These are phyloP conservation scores for Podaxis pistillaris DNA, from an alignment of 768 basidiomycete genomes.

Conservation along the genomic window DNA sequence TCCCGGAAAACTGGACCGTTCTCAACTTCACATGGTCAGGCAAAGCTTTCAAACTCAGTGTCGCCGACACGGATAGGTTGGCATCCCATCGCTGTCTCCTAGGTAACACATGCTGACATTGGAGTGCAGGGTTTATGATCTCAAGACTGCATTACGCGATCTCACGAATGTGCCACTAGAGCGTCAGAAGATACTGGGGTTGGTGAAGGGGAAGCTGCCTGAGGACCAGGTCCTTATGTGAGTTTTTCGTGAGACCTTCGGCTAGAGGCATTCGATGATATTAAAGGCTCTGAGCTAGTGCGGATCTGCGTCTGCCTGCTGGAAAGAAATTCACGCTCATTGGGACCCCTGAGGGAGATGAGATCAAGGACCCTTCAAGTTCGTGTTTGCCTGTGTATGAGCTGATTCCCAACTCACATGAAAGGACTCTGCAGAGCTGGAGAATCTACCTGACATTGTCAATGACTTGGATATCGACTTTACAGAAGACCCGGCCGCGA, in stretches of 20 bases:
- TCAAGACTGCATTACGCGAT: constrained; percentile 64
- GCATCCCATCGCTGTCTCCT: constrained; percentile 7
- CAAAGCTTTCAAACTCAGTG: constrained; percentile 57
- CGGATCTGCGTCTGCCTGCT: constrained; percentile 53
- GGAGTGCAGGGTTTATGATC: constrained; percentile 69
- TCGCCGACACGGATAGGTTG: constrained; percentile 80
- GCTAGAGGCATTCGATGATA: not conserved
- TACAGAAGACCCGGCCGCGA: constrained; percentile 54
- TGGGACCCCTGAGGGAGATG: constrained; percentile 83
- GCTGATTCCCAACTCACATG: not conserved
- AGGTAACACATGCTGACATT: constrained; percentile 4
- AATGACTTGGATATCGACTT: constrained; percentile 87
- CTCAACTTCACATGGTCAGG: constrained; percentile 75
- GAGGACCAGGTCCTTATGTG: constrained; percentile 70
- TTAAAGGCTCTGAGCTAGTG: constrained; percentile 31
- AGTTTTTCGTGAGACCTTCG: constrained; percentile 25
- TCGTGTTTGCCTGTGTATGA: constrained; percentile 16
- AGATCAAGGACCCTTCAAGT: constrained; percentile 80
- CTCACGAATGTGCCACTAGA: constrained; percentile 81
- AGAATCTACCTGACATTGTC: constrained; percentile 63
- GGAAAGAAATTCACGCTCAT: constrained; percentile 83
- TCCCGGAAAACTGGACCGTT: constrained; percentile 52
- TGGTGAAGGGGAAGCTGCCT: constrained; percentile 82
- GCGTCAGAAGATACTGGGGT: constrained; percentile 83
- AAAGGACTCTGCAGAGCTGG: constrained; percentile 46